phyloP scores from a whole-genome alignment of 2,329 filamentous ascomycete genomes.

The Penicillium thymicola region DNA sequence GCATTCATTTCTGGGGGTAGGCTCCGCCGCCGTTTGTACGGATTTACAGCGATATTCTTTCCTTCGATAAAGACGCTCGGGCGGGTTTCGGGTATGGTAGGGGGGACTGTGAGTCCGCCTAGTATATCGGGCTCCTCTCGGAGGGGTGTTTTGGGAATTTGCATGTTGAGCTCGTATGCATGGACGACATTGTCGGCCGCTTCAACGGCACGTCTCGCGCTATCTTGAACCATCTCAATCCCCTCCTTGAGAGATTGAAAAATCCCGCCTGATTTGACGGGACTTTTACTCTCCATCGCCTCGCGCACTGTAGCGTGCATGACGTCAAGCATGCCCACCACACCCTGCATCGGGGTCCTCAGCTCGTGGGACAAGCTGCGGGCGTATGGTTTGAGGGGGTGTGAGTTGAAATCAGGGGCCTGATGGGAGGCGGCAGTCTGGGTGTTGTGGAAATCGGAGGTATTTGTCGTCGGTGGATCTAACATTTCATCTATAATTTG shows the following conservation, averaged over 20 bases:
- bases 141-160: conserved; percentile 62
- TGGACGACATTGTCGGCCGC: conserved; percentile 73
- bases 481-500: background rate
- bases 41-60: conserved; percentile 42
- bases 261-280: conserved; percentile 51
- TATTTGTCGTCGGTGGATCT: conserved; percentile 10
- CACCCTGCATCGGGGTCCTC: conserved; percentile 71
- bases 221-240: conserved; percentile 71
- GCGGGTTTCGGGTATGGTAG: conserved; percentile 29
- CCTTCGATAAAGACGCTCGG: conserved; percentile 44
- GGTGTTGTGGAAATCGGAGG: conserved; percentile 18
- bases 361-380: conserved; percentile 69
- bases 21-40: conserved; percentile 46
- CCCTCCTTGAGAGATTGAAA: conserved; percentile 64
- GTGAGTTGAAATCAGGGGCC: conserved; percentile 54
- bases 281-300: conserved; percentile 55
- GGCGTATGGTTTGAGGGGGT: conserved; percentile 69
- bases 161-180: conserved; percentile 72
- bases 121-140: conserved; percentile 38
- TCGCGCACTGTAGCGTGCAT: conserved; percentile 72
- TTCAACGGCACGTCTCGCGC: conserved; percentile 67
- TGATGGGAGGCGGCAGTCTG: conserved; percentile 53
- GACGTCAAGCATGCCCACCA: conserved; percentile 72
- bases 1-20: conserved; percentile 37
- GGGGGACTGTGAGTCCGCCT: conserved; percentile 22